Conservation (phyloP, 169 alveolate genomes). For the Theileria parva region DNA sequence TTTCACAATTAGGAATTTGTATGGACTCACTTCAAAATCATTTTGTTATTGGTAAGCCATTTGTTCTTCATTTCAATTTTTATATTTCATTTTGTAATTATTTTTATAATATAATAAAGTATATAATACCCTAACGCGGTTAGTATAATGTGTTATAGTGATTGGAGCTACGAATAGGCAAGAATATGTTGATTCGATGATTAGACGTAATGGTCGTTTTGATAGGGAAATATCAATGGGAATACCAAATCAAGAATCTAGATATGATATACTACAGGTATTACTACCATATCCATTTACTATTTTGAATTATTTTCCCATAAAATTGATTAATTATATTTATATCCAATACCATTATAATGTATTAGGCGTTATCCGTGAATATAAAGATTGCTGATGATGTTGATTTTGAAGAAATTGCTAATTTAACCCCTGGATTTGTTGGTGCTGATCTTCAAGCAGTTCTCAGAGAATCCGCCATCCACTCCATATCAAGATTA, state of each 20-base stretch:
- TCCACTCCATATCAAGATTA: conserved; percentile 66
- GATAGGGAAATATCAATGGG: conserved; percentile 89
- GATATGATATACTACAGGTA: conserved; percentile 81
- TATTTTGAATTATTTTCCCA: no score
- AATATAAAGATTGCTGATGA: conserved; percentile 84
- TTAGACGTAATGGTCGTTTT: conserved; percentile 93
- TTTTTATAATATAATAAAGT: background rate
- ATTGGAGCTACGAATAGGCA: conserved; percentile 99
- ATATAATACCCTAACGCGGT: background rate
- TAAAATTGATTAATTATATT: no score
- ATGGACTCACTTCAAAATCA: conserved; percentile 83
- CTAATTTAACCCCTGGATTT: conserved; percentile 86
- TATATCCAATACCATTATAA: background rate
- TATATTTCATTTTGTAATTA: background rate
- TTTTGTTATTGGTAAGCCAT: conserved; percentile 67
- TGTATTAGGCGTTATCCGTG: conserved; percentile 80
- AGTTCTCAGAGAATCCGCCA: conserved; percentile 91
- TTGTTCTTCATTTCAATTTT: background rate
- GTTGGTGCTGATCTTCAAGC: conserved; percentile 96
- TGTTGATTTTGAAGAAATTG: conserved; percentile 77
- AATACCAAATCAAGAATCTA: conserved; percentile 91
- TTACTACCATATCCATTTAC: background rate
- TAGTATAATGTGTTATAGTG: conserved; percentile 51
- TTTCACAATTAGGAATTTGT: conserved; percentile 89
- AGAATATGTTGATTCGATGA: conserved; percentile 97